Base-by-base conservation (phyloP, 208 protist species). In the Novymonas esmeraldas region DNA sequence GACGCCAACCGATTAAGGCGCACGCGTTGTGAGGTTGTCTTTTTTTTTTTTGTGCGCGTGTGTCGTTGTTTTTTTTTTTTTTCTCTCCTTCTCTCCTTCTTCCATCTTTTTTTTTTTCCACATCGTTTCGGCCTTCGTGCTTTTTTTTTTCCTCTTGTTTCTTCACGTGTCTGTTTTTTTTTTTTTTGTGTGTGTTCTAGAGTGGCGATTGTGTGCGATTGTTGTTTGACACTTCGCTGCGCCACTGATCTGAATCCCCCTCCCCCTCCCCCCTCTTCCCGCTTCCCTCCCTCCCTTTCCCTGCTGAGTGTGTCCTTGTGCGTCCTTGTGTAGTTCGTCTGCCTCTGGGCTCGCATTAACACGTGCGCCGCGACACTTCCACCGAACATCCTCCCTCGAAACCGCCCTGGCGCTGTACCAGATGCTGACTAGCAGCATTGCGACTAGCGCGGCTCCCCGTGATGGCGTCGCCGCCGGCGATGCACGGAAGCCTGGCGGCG, bases 81-180 rank as follows among this genome's bases (percentile, higher is more conserved):
- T 14, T 10, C 44, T 22, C 44, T 10, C 3, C 18, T 51, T 26
- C 24, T 9, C 14, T 63, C 42, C 48, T 48, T 39, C 29, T 6
- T 38, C 0, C 11, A 31, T 33, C 11, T 9, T 33, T 29, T 9
- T 6, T 0, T 11, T 26, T 20, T 52, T 26, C 26, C 22, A 9
- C 14, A n/a, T 29, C 22, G 16, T 51, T 6, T 52, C 24, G 26
- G 11, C 24, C 9, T 10, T 59, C 38, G 20, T 46, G 14, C 36
- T 70, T 51, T 64, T 78, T 52, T 64, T 55, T 59, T 4, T 64
- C 60, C 57, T 39, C 16, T 51, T 52, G 1, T 38, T 55, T 55
- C 36, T 33, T 2, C 11, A 14, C 13, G 6, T 55, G 3, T 55
- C 16, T 36, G 49, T 16, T 57, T 0, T 29, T 42, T 11, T 44